Conservation (phyloP, 768 basidiomycete genomes). For the Rhodotorula diobovata region DNA sequence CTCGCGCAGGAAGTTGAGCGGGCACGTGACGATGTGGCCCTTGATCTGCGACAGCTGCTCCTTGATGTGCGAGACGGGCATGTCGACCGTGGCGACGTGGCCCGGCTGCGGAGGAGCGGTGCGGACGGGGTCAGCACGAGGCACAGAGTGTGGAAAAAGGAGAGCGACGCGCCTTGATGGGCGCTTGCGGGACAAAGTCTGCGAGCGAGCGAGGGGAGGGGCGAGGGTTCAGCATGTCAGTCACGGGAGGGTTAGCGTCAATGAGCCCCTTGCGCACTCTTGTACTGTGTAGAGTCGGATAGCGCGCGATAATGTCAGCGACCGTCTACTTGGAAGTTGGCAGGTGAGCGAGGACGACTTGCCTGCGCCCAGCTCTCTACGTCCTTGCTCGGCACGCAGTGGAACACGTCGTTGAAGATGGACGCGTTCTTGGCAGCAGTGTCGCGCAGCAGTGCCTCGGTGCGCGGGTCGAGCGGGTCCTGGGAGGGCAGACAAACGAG, state of each 20-base stretch:
- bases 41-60: conserved; percentile 28
- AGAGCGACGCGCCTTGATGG: conserved; percentile 10
- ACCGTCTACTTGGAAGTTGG: background rate
- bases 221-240: too few relatives aligned
- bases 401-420: conserved; percentile 40
- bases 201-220: background rate
- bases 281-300: background rate
- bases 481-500: background rate
- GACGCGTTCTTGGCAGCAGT: conserved; percentile 36
- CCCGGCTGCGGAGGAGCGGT: conserved; percentile 7
- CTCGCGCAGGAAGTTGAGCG: conserved; percentile 41
- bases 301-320: background rate
- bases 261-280: background rate
- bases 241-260: background rate
- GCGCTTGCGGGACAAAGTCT: conserved; percentile 32
- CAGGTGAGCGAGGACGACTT: background rate
- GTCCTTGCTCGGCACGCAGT: conserved; percentile 25
- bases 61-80: conserved; percentile 37
- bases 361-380: conserved; percentile 31
- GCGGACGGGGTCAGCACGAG: background rate
- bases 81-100: conserved; percentile 24
- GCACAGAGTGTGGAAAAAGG: background rate
- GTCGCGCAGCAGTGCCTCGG: conserved; percentile 31
- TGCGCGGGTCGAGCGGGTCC: conserved; percentile 40
- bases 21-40: conserved; percentile 40